phyloP scores from a whole-genome alignment of 345 rosid species.

The Jatropha curcas region DNA sequence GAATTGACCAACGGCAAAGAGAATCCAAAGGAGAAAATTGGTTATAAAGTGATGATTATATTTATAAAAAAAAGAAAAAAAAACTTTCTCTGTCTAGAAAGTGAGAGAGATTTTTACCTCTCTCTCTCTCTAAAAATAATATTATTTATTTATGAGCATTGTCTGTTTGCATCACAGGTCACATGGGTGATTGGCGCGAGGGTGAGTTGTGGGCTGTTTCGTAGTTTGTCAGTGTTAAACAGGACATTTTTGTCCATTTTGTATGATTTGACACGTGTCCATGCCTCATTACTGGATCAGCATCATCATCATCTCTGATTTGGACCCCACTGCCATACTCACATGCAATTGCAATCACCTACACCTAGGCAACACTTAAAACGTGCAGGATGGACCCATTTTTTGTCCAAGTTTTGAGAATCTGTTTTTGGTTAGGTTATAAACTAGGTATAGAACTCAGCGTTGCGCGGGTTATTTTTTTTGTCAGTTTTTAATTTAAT shows the following conservation, averaged over 20 bases:
- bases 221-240: neutral
- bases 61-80: neutral
- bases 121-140: neutral
- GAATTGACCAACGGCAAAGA: conserved; percentile 15
- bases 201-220: neutral
- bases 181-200: neutral
- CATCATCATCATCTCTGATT: neutral
- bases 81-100: no score
- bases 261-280: conserved; percentile 9
- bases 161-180: neutral
- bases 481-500: no score
- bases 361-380: neutral
- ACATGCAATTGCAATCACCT: neutral
- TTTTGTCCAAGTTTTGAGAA: neutral
- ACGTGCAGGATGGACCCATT: no score
- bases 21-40: conserved; percentile 25
- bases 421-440: no score
- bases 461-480: no score
- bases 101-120: neutral
- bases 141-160: neutral
- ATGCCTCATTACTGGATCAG: neutral
- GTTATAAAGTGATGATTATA: no score
- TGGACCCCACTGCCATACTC: neutral
- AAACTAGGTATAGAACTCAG: no score
- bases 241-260: neutral